Evolutionary conservation across 768 basidiomycete genomes (phyloP).

Genomic region (Paxillus involutus): DNA sequence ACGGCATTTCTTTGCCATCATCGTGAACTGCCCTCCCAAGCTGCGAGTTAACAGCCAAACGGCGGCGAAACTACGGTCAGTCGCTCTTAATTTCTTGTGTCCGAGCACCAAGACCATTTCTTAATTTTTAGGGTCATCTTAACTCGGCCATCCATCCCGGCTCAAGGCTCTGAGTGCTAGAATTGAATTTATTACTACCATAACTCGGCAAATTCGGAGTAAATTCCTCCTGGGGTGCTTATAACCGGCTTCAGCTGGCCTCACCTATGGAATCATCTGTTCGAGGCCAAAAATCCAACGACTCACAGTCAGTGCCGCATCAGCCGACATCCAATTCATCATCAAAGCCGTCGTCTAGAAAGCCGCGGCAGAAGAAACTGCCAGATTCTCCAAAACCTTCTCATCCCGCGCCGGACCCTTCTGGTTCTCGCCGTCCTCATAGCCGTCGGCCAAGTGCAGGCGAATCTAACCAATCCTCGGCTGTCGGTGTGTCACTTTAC

Average conservation of each 20-base stretch:
- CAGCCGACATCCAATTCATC: constrained; percentile 44
- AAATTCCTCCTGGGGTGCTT: constrained; percentile 14
- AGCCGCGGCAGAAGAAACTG: constrained; percentile 54
- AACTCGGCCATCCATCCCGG: constrained; percentile 1
- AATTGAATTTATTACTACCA: constrained; percentile 13
- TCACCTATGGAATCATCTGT: constrained; percentile 50
- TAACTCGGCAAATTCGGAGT: constrained; percentile 35
- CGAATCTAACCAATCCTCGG: constrained; percentile 13
- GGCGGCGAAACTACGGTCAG: constrained; percentile 15
- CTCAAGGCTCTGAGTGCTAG: neutral
- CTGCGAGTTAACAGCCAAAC: constrained; percentile 5
- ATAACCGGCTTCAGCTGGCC: constrained; percentile 23
- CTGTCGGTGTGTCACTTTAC: constrained; percentile 16
- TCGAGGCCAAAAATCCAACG: constrained; percentile 43
- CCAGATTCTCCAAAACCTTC: constrained; percentile 28
- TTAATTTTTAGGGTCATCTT: constrained; percentile 3
- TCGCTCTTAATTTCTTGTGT: constrained; percentile 3
- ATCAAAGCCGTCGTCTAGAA: constrained; percentile 40
- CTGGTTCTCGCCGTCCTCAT: constrained; percentile 25
- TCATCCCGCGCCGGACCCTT: constrained; percentile 16
- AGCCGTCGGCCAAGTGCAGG: constrained; percentile 28
- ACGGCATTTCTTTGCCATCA: constrained; percentile 29
- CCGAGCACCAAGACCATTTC: constrained; percentile 11
- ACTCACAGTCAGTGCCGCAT: constrained; percentile 32
- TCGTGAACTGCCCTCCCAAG: constrained; percentile 13